phyloP scores from a whole-genome alignment of 139 green algal genomes.

The Desmodesmus armatus region DNA sequence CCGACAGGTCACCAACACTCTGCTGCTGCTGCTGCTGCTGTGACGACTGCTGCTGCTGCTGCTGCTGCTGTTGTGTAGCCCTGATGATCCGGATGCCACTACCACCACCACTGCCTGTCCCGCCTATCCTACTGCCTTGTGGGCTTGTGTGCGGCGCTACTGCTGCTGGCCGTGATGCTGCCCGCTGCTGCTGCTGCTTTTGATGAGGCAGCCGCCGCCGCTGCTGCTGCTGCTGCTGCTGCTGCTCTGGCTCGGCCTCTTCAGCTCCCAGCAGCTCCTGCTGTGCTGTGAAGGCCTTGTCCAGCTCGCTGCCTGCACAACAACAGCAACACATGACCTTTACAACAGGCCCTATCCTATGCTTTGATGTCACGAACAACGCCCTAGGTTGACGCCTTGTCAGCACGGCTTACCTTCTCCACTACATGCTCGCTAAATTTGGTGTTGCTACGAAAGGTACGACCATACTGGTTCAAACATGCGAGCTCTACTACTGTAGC shows the following conservation, averaged over 20 bases:
- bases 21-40: not conserved
- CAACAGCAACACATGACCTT: too few relatives aligned
- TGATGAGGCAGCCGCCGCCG: not conserved
- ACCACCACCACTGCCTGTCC: not conserved
- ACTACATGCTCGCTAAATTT: too few relatives aligned
- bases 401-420: too few relatives aligned
- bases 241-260: not conserved
- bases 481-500: too few relatives aligned
- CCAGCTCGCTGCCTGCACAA: too few relatives aligned
- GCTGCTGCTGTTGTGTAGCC: not conserved
- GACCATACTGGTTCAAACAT: too few relatives aligned
- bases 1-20: not conserved
- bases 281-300: too few relatives aligned
- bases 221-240: not conserved
- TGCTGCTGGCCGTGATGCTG: constrained; percentile 11
- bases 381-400: too few relatives aligned
- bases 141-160: not conserved
- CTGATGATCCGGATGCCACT: constrained; percentile 1
- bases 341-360: too few relatives aligned
- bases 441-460: too few relatives aligned
- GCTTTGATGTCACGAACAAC: too few relatives aligned
- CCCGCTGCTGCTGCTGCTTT: not conserved
- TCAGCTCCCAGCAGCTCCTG: not conserved
- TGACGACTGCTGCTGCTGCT: not conserved
- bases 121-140: not conserved